phyloP scores from a whole-genome alignment of 2,329 filamentous ascomycete genomes.

The Pseudogymnoascus sp. region DNA sequence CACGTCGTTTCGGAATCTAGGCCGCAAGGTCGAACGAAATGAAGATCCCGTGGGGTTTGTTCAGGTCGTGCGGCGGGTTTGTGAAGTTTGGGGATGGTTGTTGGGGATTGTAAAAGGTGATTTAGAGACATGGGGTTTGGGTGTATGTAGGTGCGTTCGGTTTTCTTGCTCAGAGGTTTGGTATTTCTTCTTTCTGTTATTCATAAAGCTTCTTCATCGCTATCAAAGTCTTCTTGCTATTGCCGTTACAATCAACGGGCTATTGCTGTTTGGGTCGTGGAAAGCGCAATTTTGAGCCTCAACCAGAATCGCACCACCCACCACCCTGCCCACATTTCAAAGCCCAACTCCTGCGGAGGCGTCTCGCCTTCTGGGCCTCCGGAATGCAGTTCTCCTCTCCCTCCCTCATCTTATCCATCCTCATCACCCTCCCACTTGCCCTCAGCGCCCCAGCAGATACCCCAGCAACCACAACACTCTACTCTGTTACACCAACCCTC shows the following conservation, averaged over 20 bases:
- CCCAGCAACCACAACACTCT: not conserved
- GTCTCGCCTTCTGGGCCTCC: not conserved
- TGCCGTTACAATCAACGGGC: not conserved
- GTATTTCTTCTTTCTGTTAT: not conserved
- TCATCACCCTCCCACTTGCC: not conserved
- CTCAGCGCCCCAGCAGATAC: not conserved
- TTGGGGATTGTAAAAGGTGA: not conserved
- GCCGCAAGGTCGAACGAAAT: not conserved
- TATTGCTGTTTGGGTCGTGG: not conserved
- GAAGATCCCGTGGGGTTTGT: not conserved
- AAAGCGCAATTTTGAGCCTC: not conserved
- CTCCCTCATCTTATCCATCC: not conserved
- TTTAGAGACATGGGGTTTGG: not conserved
- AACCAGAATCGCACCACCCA: not conserved
- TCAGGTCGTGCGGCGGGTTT: not conserved
- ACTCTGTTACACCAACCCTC: not conserved
- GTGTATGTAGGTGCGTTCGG: not conserved
- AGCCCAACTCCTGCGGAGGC: not conserved
- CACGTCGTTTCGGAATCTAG: not conserved
- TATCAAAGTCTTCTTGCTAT: not conserved
- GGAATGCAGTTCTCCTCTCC: not conserved
- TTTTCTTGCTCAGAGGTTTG: not conserved
- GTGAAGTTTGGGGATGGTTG: not conserved
- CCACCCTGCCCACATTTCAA: not conserved
- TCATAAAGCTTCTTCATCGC: not conserved